Evolutionary conservation across 371 early-diverging fungal genomes (phyloP).

Genomic region (Syncephalastrum racemosum): DNA sequence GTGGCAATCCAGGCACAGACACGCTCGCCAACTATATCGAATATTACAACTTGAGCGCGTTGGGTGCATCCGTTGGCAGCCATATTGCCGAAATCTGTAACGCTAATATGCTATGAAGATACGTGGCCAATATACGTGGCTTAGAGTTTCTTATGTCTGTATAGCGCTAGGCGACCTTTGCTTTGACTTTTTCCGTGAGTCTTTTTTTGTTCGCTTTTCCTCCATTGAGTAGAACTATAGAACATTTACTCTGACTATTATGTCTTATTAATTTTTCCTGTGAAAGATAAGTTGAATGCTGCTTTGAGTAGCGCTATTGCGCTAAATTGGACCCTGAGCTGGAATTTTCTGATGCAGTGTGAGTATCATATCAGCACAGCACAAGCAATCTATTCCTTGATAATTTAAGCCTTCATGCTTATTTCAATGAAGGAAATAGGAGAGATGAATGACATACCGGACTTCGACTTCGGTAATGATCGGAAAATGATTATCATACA

Average conservation of each 20-base stretch:
- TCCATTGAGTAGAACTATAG: neutral
- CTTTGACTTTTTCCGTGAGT: slow-evolving; percentile 4
- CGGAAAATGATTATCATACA: slow-evolving; percentile 50
- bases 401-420: neutral
- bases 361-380: neutral
- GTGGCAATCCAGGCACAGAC: slow-evolving; percentile 41
- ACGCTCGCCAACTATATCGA: slow-evolving; percentile 45
- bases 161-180: neutral
- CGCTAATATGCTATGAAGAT: neutral
- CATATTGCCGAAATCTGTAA: slow-evolving; percentile 32
- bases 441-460: slow-evolving; percentile 22
- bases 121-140: neutral
- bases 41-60: slow-evolving; percentile 28
- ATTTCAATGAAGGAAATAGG: slow-evolving; percentile 14
- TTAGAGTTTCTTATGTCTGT: too few relatives aligned
- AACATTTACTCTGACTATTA: neutral
- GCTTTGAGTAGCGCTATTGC: slow-evolving; percentile 44
- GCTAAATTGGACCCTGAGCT: slow-evolving; percentile 32
- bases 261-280: slow-evolving; percentile 6
- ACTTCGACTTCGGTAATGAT: slow-evolving; percentile 26
- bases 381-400: too few relatives aligned
- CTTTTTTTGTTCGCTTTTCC: neutral
- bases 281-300: slow-evolving; percentile 29
- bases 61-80: slow-evolving; percentile 35
- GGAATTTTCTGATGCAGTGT: slow-evolving; percentile 35